Conservation (phyloP, 495 filamentous ascomycete genomes). For the Daldinia concentrica region DNA sequence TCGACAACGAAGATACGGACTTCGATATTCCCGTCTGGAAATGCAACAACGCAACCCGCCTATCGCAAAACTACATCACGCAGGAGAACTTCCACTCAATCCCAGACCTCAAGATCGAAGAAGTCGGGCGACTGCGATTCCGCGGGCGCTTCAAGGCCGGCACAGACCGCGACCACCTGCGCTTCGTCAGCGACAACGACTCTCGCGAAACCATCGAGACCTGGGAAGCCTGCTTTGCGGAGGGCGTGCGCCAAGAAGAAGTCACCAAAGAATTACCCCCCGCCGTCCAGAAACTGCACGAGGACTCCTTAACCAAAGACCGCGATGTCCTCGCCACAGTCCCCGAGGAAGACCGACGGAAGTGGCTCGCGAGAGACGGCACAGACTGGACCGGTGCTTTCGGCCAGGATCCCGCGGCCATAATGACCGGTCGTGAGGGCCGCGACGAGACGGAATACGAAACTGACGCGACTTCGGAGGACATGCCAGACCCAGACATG, state of each 20-base stretch:
- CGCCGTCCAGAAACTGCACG: constrained; percentile 74
- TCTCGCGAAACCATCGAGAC: constrained; percentile 91
- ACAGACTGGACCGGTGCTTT: constrained; percentile 93
- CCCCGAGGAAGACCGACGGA: constrained; percentile 71
- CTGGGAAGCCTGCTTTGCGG: constrained; percentile 88
- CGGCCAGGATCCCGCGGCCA: constrained; percentile 64
- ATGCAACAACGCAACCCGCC: constrained; percentile 72
- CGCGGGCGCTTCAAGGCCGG: constrained; percentile 83
- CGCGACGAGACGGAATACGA: constrained; percentile 56
- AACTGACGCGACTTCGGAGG: constrained; percentile 57
- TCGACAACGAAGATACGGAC: constrained; percentile 76
- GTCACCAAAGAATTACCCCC: constrained; percentile 75
- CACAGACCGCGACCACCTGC: constrained; percentile 85
- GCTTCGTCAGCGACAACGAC: constrained; percentile 87
- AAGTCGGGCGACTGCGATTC: constrained; percentile 85
- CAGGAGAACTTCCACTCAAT: constrained; percentile 70
- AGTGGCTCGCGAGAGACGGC: constrained; percentile 82
- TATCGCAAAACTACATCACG: constrained; percentile 92
- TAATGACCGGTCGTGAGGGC: constrained; percentile 54
- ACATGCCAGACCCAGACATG: constrained; percentile 46
- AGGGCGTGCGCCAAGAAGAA: constrained; percentile 76
- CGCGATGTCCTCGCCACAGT: constrained; percentile 80
- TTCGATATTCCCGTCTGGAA: constrained; percentile 90
- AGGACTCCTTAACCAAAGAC: constrained; percentile 76
- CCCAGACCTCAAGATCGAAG: constrained; percentile 72